Conservation (phyloP, 306 rosid species). For the Cyamopsis tetragonoloba region DNA sequence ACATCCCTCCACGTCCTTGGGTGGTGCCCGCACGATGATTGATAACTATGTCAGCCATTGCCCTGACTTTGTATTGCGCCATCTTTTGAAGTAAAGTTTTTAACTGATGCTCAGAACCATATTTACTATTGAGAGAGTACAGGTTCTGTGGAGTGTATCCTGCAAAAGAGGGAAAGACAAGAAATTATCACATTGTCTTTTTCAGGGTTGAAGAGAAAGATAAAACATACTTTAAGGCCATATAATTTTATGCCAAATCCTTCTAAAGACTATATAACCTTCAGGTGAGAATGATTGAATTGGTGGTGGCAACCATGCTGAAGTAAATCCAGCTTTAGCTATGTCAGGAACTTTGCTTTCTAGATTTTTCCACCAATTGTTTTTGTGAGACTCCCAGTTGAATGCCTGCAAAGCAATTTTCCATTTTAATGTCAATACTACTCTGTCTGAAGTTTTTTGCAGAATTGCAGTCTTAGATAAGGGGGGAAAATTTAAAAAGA, state of each 20-base stretch:
- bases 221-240: neutral
- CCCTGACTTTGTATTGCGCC: slow-evolving; percentile 65
- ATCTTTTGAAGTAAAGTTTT: slow-evolving; percentile 70
- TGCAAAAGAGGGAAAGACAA: slow-evolving; percentile 22
- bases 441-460: neutral
- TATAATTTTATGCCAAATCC: slow-evolving; percentile 7
- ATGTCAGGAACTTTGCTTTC: slow-evolving; percentile 68
- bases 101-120: slow-evolving; percentile 76
- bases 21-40: slow-evolving; percentile 87
- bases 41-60: slow-evolving; percentile 87
- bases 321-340: slow-evolving; percentile 75
- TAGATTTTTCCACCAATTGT: slow-evolving; percentile 77
- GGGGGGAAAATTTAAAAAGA: too few relatives aligned
- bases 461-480: neutral
- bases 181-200: neutral
- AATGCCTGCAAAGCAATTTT: slow-evolving; percentile 55
- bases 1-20: slow-evolving; percentile 74
- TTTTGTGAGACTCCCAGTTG: slow-evolving; percentile 89
- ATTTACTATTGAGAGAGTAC: slow-evolving; percentile 65
- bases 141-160: slow-evolving; percentile 93
- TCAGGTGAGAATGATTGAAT: slow-evolving; percentile 70
- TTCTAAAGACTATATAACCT: slow-evolving; percentile 53
- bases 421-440: slow-evolving; percentile 6
- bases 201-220: neutral
- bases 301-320: slow-evolving; percentile 95